Evolutionary conservation across 1,284 basidiomycete species (phyloP).

Genomic region (Dichomitus squalens): DNA sequence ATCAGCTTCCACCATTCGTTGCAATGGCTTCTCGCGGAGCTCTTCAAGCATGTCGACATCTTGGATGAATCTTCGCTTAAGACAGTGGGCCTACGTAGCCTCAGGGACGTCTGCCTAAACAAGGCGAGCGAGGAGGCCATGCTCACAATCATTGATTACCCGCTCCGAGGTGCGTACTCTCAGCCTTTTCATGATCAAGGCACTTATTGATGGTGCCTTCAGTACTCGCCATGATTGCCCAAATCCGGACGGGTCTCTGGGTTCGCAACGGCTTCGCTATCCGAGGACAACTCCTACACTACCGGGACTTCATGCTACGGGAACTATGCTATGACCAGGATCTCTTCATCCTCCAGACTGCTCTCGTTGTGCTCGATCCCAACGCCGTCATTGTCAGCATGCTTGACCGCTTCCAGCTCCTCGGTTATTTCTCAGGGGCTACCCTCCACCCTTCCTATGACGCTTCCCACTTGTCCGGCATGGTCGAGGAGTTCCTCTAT

Average conservation of each 20-base stretch:
- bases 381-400: constrained; percentile 83
- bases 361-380: constrained; percentile 80
- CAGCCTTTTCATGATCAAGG: background rate
- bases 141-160: constrained; percentile 81
- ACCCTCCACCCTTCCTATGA: constrained; percentile 67
- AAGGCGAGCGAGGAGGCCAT: constrained; percentile 65
- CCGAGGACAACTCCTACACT: constrained; percentile 94
- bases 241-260: constrained; percentile 96
- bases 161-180: constrained; percentile 70
- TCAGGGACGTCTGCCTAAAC: constrained; percentile 63
- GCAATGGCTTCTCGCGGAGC: constrained; percentile 90
- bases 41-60: constrained; percentile 80
- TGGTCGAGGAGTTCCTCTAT: constrained; percentile 93
- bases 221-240: constrained; percentile 91
- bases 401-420: constrained; percentile 87
- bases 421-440: constrained; percentile 77
- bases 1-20: constrained; percentile 95
- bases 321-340: constrained; percentile 98
- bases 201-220: constrained; percentile 4
- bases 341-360: constrained; percentile 88
- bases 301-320: constrained; percentile 93
- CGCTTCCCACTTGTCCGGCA: constrained; percentile 70
- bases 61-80: constrained; percentile 58
- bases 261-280: constrained; percentile 97
- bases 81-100: constrained; percentile 51